Evolutionary conservation across 495 filamentous ascomycete genomes (phyloP), one percentile per base, ranked within the genome.

Genomic region (Xanthoparmelia taractica): DNA sequence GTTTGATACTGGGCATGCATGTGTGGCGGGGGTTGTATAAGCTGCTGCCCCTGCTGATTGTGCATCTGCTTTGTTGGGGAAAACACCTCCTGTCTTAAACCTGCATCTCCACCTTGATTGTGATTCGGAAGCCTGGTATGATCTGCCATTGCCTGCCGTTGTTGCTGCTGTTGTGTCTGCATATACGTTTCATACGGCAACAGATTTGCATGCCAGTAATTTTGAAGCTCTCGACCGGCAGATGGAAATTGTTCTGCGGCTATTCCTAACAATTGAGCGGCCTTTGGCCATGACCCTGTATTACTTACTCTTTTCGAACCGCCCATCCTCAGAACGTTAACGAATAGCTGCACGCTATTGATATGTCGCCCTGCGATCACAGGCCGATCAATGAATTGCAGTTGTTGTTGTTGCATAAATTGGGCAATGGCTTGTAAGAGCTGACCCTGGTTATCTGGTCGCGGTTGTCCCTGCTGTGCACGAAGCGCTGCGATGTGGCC

Each of bases 261-360:
- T 59, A 92, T 87, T 18, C 86, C 83, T 60, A 97, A 74, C 33
- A 79, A 75, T 43, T 83, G 81, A 1, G 90, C 85, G 57, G 95
- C 77, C 29, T 82, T 80, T 11, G 80, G 78, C 93, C 93, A 97
- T 65, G 78, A 75, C 63, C 88, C 87, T 25, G 78, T 78, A 29
- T 77, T 76, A 0, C 82, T 85, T 10, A 96, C 80, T 65, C 82
- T 87, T 71, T 85, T 87, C 43, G 87, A 96, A 3, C 94, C 94
- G 23, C 88, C 87, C 70, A 88, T 80, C 66, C 86, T 88, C 71
- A 86, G 81, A 10, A 96, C 88, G 2, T 80, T 77, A 47, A 82
- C 82, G 75, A 90, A 97, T 11, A 98, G 80, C 55, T 86, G 84
- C 57, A 88, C 79, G 43, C 95, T 73, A 66, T 86, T 84, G 45